Evolutionary conservation across 2,329 filamentous ascomycete species (phyloP).

Genomic region (Leptodontidium sp.): DNA sequence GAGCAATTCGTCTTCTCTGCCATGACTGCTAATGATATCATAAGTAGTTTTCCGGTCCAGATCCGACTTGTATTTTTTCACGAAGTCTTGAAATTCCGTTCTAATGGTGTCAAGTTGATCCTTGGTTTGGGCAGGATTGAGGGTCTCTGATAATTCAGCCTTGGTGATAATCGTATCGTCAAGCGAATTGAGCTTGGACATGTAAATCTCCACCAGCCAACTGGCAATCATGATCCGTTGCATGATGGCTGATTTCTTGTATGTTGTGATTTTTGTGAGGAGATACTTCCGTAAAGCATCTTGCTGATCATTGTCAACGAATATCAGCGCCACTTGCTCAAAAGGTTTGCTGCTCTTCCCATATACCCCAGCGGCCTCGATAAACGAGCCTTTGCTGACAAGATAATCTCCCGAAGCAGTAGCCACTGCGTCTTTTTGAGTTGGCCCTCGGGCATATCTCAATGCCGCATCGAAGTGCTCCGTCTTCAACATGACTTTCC

Average conservation of each 20-base stretch:
- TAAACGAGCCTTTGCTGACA: constrained; percentile 79
- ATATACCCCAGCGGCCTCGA: constrained; percentile 88
- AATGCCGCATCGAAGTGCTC: constrained; percentile 90
- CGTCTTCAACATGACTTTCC: constrained; percentile 89
- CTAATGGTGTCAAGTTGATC: constrained; percentile 75
- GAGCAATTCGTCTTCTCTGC: constrained; percentile 89
- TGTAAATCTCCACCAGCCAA: constrained; percentile 95
- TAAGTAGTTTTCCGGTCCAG: constrained; percentile 93
- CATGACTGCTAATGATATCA: constrained; percentile 95
- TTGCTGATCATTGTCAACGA: constrained; percentile 89
- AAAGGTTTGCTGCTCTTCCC: constrained; percentile 97
- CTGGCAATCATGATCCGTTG: constrained; percentile 94
- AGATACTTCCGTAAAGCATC: constrained; percentile 93
- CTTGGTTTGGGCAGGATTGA: constrained; percentile 74
- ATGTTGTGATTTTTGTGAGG: constrained; percentile 79
- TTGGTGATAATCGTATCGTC: constrained; percentile 94
- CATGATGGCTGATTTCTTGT: constrained; percentile 87
- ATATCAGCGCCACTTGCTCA: constrained; percentile 89
- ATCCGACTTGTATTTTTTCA: constrained; percentile 83
- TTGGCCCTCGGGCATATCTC: constrained; percentile 79
- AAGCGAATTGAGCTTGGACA: constrained; percentile 93
- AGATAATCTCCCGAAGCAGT: constrained; percentile 92
- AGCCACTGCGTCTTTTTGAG: constrained; percentile 90
- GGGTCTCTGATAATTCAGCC: constrained; percentile 78
- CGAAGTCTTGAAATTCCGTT: constrained; percentile 88